Evolutionary conservation across 1,284 basidiomycete genomes (phyloP).

Genomic region (Filobasidium uniguttulatum): DNA sequence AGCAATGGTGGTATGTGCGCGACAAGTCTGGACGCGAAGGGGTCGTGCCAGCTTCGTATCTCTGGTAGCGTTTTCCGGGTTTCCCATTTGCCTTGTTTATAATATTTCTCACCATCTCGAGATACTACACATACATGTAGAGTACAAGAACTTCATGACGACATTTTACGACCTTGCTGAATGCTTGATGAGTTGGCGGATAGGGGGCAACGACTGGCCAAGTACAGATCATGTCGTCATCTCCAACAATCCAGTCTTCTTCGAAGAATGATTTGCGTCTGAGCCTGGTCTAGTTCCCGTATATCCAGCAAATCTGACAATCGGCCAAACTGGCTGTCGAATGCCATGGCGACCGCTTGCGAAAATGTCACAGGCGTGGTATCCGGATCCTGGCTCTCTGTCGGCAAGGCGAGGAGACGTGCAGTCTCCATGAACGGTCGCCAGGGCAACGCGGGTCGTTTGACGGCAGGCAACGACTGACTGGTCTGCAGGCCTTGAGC

Average conservation of each 20-base stretch:
- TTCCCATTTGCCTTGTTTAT: background rate
- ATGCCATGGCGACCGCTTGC: conserved; percentile 58
- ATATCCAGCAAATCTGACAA: conserved; percentile 41
- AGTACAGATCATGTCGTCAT: too few species aligned
- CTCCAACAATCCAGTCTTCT: conserved; percentile 33
- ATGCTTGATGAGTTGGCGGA: too few species aligned
- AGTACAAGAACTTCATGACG: background rate
- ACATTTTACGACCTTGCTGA: conserved; percentile 10
- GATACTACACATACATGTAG: too few species aligned
- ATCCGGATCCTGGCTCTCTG: conserved; percentile 38
- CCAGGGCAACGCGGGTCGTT: conserved; percentile 57
- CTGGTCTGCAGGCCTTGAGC: conserved; percentile 44
- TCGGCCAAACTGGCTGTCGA: conserved; percentile 55
- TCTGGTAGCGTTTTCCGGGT: conserved; percentile 2
- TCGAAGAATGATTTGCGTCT: conserved; percentile 28
- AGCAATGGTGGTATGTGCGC: conserved; percentile 81
- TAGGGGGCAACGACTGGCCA: too few species aligned
- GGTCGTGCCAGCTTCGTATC: conserved; percentile 72
- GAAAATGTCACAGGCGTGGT: conserved; percentile 51
- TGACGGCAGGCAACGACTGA: conserved; percentile 21
- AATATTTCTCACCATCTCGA: background rate
- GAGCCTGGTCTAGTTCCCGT: conserved; percentile 17
- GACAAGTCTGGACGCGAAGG: conserved; percentile 68
- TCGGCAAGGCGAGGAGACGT: conserved; percentile 45
- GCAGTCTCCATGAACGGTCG: conserved; percentile 52